Percentiles rank a stretch among this genome's conserved stretches.
phyloP scores from a whole-genome alignment of 1,284 basidiomycete genomes.

The Athelia psychrophila region DNA sequence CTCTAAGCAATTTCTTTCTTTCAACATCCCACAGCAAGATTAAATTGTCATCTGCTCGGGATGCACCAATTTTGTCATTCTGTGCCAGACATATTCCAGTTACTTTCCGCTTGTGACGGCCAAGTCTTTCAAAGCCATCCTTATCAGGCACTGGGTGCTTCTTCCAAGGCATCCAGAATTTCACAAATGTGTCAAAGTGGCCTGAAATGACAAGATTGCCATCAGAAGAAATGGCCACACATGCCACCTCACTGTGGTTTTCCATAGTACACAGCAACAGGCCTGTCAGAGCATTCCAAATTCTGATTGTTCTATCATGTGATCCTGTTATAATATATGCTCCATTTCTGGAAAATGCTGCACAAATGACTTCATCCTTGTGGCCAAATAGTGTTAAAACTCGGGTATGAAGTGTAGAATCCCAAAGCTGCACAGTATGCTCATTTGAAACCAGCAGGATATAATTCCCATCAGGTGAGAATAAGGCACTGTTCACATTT shows the following conservation, averaged over 20 bases:
- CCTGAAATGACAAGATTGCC: neutral
- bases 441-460: neutral
- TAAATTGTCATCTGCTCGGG: neutral
- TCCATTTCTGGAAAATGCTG: neutral
- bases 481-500: neutral
- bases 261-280: neutral
- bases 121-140: neutral
- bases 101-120: neutral
- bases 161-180: neutral
- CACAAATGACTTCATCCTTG: neutral
- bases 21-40: neutral
- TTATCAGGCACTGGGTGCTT: neutral
- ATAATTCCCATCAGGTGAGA: neutral
- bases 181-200: neutral
- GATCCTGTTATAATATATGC: neutral
- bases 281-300: neutral
- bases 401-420: neutral
- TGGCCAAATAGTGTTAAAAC: neutral
- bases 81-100: neutral
- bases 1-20: neutral
- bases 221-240: neutral
- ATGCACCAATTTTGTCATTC: neutral
- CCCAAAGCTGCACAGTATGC: neutral
- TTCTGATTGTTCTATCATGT: neutral
- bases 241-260: neutral